A percentile compares a stretch with the other conserved stretches of the same genome.
Conservation (phyloP, 225 moss, liverwort and hornwort genomes). For the Takakia lepidozioides region DNA sequence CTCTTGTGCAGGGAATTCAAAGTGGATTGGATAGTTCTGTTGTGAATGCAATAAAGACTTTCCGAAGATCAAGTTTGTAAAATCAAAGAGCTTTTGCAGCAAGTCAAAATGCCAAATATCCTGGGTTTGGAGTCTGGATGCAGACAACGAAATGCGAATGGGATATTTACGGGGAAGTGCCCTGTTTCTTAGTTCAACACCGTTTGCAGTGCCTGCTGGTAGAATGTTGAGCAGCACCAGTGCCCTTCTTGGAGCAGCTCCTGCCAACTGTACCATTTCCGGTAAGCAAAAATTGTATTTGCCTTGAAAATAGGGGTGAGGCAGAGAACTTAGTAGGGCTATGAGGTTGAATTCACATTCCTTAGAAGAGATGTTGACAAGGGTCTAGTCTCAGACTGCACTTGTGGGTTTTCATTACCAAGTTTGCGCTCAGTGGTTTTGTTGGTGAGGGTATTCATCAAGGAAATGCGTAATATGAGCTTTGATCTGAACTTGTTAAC, state of each 20-base stretch:
- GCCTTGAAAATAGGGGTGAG: not conserved
- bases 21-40: not conserved
- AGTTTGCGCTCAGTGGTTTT: too few species aligned
- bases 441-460: too few species aligned
- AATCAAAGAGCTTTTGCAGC: too few species aligned
- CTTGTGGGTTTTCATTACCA: too few species aligned
- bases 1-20: not conserved
- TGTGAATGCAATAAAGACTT: slow-evolving; percentile 1
- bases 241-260: slow-evolving; percentile 14
- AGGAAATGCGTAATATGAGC: too few species aligned
- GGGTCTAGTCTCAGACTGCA: too few species aligned
- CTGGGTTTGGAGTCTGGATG: not conserved
- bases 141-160: slow-evolving; percentile 16
- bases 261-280: slow-evolving; percentile 30
- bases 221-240: slow-evolving; percentile 15
- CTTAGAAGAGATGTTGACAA: too few species aligned
- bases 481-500: too few species aligned
- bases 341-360: not conserved
- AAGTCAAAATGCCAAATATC: not conserved
- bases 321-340: not conserved
- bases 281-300: slow-evolving; percentile 9
- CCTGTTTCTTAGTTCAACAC: slow-evolving; percentile 23
- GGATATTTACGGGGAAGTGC: slow-evolving; percentile 21
- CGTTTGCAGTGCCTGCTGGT: slow-evolving; percentile 10
- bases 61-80: too few species aligned